Base-by-base conservation (phyloP, 1,284 basidiomycete genomes). In the Coriolopsis trogii region DNA sequence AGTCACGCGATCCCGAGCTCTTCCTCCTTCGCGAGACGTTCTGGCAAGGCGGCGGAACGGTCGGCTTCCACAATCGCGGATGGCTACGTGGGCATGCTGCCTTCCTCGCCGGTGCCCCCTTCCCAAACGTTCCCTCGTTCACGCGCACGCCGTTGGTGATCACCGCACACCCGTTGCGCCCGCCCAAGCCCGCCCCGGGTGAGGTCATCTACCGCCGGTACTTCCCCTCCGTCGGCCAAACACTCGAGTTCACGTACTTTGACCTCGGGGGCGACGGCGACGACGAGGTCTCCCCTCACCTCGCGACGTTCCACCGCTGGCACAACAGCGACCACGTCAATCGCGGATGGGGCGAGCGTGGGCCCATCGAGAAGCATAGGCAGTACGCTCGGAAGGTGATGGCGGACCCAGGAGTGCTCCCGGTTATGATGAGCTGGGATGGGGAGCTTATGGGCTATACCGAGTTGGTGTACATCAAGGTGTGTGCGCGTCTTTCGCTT, bases 21-120 rank as follows among this genome's bases (percentile, higher is more conserved):
- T 77, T 78, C 61, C 67, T 82, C 43, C 68, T 70, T 13, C 68
- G 78, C 33, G 67, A 70, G 1, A 64, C 75, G 2, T 82, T 82
- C 65, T 82, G 80, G 79, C 80, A 82, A 60, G 80, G 74, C 7
- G 80, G 77, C 1, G 79, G 79, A 10, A 75, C 71, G 6, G 61
- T 54, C 1, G 70, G 73, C 3, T 75, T 69, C 49, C 72, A 74
- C 51, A 23, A 60, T 3, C 66, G 67, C 23, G 68, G 73, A 25
- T 81, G 78, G 79, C 58, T 81, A 6, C 67, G 67, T 21, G 63
- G 64, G 2, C 59, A 63, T 4, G 46, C 51, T 33, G 62, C 69
- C 13, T 28, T 39, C 5, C 46, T 63, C 23, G 57, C 65, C 4
- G 41, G 49, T 18, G 57, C 67, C 1, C 58, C 65, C 7, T 76